phyloP scores from a whole-genome alignment of 768 basidiomycete genomes.

The Daedalea quercina region DNA sequence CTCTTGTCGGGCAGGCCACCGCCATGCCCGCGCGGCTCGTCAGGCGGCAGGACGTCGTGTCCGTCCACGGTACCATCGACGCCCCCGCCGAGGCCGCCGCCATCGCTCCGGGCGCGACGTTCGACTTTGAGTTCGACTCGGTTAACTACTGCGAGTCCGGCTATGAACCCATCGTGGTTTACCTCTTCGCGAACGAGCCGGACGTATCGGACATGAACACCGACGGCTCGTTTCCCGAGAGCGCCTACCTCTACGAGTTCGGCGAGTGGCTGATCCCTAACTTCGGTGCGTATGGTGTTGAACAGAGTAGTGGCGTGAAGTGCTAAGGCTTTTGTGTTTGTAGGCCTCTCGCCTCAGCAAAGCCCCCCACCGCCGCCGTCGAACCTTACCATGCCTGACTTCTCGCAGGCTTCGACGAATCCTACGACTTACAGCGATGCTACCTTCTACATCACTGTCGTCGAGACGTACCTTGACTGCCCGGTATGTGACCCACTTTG shows the following conservation, averaged over 20 bases:
- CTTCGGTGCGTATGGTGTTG: constrained; percentile 12
- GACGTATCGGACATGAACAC: constrained; percentile 5
- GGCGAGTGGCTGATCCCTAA: constrained; percentile 15
- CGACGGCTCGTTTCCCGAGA: constrained; percentile 9
- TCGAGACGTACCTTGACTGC: constrained; percentile 14
- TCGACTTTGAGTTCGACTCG: constrained; percentile 13
- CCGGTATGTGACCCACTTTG: constrained; percentile 8
- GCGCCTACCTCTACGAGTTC: constrained; percentile 13
- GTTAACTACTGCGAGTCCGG: constrained; percentile 15
- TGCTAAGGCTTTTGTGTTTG: too few species aligned
- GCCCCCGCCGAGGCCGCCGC: constrained; percentile 4
- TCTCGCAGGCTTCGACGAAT: not conserved
- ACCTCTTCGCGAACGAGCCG: constrained; percentile 8
- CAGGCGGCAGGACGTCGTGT: constrained; percentile 9
- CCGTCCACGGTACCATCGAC: constrained; percentile 10
- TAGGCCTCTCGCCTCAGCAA: constrained; percentile 12
- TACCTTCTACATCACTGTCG: constrained; percentile 11
- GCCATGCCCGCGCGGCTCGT: not conserved
- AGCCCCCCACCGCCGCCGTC: constrained; percentile 10
- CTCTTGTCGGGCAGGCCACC: constrained; percentile 4
- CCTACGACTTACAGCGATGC: not conserved
- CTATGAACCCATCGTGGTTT: constrained; percentile 14
- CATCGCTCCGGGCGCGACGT: constrained; percentile 7
- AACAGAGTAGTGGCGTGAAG: too few species aligned
- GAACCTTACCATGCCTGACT: constrained; percentile 7